phyloP scores from a whole-genome alignment of 2,329 filamentous ascomycete species.

The Elsinoe fawcettii region DNA sequence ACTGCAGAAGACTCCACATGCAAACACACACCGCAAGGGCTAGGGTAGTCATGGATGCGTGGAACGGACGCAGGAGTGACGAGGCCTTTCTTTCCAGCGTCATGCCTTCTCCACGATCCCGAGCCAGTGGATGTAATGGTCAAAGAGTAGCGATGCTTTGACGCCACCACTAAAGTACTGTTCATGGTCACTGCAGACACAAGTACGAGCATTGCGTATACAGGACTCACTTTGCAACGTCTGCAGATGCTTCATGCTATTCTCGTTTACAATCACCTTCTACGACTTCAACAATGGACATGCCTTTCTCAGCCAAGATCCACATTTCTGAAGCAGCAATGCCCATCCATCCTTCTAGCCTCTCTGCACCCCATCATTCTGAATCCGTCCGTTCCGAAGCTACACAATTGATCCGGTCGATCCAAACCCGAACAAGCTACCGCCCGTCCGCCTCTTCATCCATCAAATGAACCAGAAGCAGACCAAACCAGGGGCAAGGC shows the following conservation, averaged over 20 bases:
- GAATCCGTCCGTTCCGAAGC: slow-evolving; percentile 10
- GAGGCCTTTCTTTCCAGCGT: not conserved
- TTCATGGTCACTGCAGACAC: not conserved
- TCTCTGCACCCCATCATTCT: slow-evolving; percentile 6
- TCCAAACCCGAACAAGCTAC: slow-evolving; percentile 2
- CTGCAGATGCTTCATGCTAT: not conserved
- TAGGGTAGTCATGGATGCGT: not conserved
- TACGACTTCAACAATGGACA: not conserved
- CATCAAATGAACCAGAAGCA: not conserved
- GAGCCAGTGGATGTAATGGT: not conserved
- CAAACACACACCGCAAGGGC: not conserved
- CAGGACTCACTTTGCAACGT: not conserved
- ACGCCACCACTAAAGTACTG: not conserved
- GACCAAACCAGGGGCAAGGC: not conserved
- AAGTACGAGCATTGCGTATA: not conserved
- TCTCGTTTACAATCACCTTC: not conserved
- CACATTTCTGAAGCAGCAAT: slow-evolving; percentile 12
- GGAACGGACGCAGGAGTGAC: not conserved
- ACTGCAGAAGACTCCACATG: not conserved
- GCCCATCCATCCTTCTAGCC: not conserved
- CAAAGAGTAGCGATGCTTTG: not conserved
- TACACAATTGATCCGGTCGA: not conserved
- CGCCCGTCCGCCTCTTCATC: not conserved
- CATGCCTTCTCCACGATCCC: not conserved
- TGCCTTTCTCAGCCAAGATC: not conserved